Evolutionary conservation across 306 rosid genomes (phyloP).

Genomic region (Quercus berberidifolia): DNA sequence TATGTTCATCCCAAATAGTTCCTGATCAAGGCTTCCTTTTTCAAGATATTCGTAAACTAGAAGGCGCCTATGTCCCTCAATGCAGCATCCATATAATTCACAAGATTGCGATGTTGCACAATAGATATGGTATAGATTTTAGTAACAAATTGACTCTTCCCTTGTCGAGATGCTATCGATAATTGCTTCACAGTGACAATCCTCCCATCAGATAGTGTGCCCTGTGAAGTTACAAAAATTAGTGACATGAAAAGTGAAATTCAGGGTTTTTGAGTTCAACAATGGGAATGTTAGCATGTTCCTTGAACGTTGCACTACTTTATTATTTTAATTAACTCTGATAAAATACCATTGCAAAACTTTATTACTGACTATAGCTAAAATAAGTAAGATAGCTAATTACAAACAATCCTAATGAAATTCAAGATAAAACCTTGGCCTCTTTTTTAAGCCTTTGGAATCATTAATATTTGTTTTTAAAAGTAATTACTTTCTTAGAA

Average conservation of each 20-base stretch:
- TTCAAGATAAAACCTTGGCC: no score
- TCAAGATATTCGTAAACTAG: conserved; percentile 68
- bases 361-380: not conserved
- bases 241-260: no score
- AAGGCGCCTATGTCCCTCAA: conserved; percentile 59
- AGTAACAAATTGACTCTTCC: conserved; percentile 67
- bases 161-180: conserved; percentile 63
- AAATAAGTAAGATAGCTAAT: not conserved
- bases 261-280: no score
- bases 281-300: no score
- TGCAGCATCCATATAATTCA: conserved; percentile 69
- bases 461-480: no score
- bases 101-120: conserved; percentile 83
- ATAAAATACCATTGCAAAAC: not conserved
- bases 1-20: no score
- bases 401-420: no score
- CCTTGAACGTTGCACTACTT: no score
- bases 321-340: no score
- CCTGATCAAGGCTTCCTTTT: conserved; percentile 14
- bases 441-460: no score
- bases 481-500: no score
- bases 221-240: conserved; percentile 11
- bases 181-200: conserved; percentile 29
- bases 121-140: conserved; percentile 80
- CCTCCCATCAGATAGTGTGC: conserved; percentile 71